Evolutionary conservation across 2,329 filamentous ascomycete genomes (phyloP), one percentile per base, ranked within the genome.

Genomic region (Penicillium sp.): DNA sequence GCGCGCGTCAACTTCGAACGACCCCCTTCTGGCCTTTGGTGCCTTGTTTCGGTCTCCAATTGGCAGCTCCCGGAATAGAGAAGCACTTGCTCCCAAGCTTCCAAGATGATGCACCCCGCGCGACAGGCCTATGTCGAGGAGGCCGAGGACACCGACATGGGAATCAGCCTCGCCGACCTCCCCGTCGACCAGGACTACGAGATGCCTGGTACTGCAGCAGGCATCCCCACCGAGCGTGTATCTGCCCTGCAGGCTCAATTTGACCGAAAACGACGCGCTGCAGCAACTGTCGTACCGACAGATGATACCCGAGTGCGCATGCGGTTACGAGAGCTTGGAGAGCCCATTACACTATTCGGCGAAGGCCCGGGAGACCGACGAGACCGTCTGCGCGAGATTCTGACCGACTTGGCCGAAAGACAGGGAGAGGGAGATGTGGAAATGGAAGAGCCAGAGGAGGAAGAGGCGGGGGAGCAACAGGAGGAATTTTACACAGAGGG

Each of bases 401-500:
- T 99, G 58, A 86, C 86, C 2, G 84, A 87, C 46, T 82, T 90
- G 58, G 81, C 84, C 1, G 88, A 92, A 67, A 81, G 82, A 57
- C 76, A 76, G 44, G 84, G 56, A 2, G 76, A 59, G 20, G 63
- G 70, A 22, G 77, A 81, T 67, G 66, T 77, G 18, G 74, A 76
- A 40, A 86, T 85, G 75, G 69, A 71, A 36, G 79, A 80, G 64
- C 66, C 65, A 7, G 74, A 70, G 16, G 79, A 76, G 0, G 83
- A 83, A 4, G 84, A 85, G 16, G 85, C 83, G 44, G 86, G 80
- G 2, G 89, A 92, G 47, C 84, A 87, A 61, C 89, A 95, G 59
- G 91, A 97, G 66, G 94, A 99, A 63, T 99, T 96, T 71, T 99
- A 96, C 70, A 96, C 92, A 0, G 82, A 88, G 62, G 94, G 94